Percentiles rank a stretch among this genome's conserved stretches.
These are phyloP conservation scores for Cercospora nicotianae DNA, from an alignment of 2,329 filamentous ascomycete genomes.

Conservation along the genomic window DNA sequence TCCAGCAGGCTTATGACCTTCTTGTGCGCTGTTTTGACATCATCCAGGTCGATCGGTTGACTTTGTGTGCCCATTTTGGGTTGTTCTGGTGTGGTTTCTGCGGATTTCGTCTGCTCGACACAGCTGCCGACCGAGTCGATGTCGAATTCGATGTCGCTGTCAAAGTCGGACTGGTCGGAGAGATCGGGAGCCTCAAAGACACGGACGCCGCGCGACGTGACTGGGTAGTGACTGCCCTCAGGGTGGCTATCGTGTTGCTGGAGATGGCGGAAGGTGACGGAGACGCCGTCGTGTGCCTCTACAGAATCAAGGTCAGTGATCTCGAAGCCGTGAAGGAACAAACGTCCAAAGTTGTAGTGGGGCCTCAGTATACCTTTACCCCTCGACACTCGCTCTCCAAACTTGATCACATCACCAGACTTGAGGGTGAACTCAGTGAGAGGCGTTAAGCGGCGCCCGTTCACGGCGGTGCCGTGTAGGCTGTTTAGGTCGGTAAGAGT, in stretches of 20 bases:
- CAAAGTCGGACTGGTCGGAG: constrained; percentile 32
- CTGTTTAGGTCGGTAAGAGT: constrained; percentile 36
- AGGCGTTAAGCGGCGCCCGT: constrained; percentile 31
- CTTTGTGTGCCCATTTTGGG: constrained; percentile 28
- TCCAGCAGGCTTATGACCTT: constrained; percentile 27
- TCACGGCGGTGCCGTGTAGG: constrained; percentile 41
- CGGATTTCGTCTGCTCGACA: constrained; percentile 27
- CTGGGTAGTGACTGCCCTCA: constrained; percentile 7
- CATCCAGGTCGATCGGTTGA: constrained; percentile 29
- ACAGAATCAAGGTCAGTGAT: constrained; percentile 2
- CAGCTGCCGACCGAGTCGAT: constrained; percentile 23
- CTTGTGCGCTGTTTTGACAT: background rate
- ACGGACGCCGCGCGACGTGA: constrained; percentile 10
- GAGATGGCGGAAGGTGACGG: constrained; percentile 25
- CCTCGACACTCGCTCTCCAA: constrained; percentile 35
- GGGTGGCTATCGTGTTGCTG: constrained; percentile 10
- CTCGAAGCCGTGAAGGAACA: background rate
- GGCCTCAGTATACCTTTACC: constrained; percentile 29
- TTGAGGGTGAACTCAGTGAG: constrained; percentile 24
- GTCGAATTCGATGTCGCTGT: constrained; percentile 27
- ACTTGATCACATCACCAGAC: constrained; percentile 35
- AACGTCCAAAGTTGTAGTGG: background rate
- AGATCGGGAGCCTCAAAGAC: constrained; percentile 28
- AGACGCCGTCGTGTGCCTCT: constrained; percentile 35
- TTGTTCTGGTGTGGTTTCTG: constrained; percentile 35